Base-by-base conservation (phyloP, 345 rosid species). In the Camelina sativa region DNA sequence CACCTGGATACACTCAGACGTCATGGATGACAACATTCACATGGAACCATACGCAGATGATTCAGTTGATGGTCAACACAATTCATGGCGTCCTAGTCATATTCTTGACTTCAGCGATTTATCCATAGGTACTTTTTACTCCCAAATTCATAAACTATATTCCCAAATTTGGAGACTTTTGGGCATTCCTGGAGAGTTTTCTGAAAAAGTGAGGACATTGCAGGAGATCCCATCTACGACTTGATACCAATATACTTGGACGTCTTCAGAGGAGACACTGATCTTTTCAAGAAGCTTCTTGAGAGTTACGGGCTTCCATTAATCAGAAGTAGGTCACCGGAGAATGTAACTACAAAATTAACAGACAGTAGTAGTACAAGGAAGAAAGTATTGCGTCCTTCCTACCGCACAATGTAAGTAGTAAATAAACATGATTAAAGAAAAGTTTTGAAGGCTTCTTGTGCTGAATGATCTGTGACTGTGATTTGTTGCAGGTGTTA, bases 371-470 rank as follows among this genome's bases (percentile, higher is more conserved):
- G 73, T 63, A 50, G 73, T 63, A 37, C 34, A 11, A 54, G 52
- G 62, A 81, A 83, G 60, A 85, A 82, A 82, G 85, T 77, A 53
- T 50, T 65, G 20, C 81, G 80, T 66, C 89, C 85, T 48, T 93
- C 98, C 6, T 93, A 91, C 86, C 97, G 87, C 68, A 86, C 94
- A 62, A 89, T 91, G 98, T 91, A 83, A 91, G 97, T 76, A 67
- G 46, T 55, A 11, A 23, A 35, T 8, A 57, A 48, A 65, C 43
- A 47, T 35, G 8, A 23, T 22, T 34, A 65, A 10, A 7, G 38
- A 16, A 16, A 4, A 50, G 28, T 20, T 60, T 61, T 4, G 30
- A 20, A 61, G 52, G 69, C 37, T 30, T 35, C n/a, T 19, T 37
- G 3, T 62, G 41, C 20, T 71, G 72, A 22, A 54, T 38, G 53